These are phyloP conservation scores for Trichoderma atroviride DNA, from an alignment of 2,329 filamentous ascomycete genomes.

Conservation along the genomic window DNA sequence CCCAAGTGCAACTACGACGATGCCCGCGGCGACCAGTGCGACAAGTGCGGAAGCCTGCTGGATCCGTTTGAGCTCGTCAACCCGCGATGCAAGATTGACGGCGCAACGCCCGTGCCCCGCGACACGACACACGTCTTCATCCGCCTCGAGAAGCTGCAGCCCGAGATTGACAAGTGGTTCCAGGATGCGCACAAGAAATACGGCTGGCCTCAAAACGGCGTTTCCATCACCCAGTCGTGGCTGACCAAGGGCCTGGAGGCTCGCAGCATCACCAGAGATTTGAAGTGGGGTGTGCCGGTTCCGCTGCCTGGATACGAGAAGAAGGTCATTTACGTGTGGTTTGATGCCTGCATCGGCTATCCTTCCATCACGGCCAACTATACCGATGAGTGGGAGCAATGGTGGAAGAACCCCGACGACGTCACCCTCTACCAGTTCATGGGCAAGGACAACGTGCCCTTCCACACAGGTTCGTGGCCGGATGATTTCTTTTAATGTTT, in stretches of 20 bases:
- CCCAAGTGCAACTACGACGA: constrained; percentile 72
- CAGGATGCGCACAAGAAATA: constrained; percentile 72
- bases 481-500: background rate
- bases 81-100: constrained; percentile 89
- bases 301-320: constrained; percentile 54
- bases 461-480: constrained; percentile 64
- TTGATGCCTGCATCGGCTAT: constrained; percentile 92
- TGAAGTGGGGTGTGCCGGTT: constrained; percentile 80
- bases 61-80: constrained; percentile 78
- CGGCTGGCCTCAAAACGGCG: constrained; percentile 74
- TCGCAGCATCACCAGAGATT: constrained; percentile 86
- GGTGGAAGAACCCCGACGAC: constrained; percentile 90
- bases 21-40: constrained; percentile 74
- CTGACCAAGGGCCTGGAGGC: constrained; percentile 81
- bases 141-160: constrained; percentile 80
- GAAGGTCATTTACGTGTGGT: constrained; percentile 89
- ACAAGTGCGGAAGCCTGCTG: constrained; percentile 71
- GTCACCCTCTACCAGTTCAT: constrained; percentile 93
- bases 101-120: constrained; percentile 74
- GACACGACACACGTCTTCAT: constrained; percentile 91
- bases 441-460: constrained; percentile 71
- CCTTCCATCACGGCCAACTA: constrained; percentile 93
- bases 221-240: constrained; percentile 79
- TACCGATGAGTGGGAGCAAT: constrained; percentile 85
- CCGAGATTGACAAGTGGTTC: constrained; percentile 77